Percentiles rank a stretch among this genome's conserved stretches.
phyloP scores from a whole-genome alignment of 179 eudicot species.

The Corrigiola litoralis region DNA sequence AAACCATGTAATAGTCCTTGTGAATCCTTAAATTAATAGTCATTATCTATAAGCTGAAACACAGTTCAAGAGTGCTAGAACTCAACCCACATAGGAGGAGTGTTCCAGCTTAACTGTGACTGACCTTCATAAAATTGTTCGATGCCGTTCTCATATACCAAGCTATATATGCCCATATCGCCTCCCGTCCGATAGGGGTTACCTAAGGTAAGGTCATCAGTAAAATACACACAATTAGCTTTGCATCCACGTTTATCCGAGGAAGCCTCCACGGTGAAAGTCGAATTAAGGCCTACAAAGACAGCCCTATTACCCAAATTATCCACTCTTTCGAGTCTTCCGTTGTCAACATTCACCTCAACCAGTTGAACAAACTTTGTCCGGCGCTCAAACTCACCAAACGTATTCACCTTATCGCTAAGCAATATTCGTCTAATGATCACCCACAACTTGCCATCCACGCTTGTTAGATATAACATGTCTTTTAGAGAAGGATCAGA shows the following conservation, averaged over 20 bases:
- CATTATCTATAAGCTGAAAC: too few relatives aligned
- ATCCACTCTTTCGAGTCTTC: neutral
- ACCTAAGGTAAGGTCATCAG: neutral
- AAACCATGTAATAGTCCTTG: too few relatives aligned
- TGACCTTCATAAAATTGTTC: neutral
- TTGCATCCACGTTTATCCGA: neutral
- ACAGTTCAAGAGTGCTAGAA: neutral
- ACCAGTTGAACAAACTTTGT: neutral
- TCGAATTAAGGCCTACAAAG: neutral
- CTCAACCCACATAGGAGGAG: constrained; percentile 8
- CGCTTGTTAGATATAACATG: neutral
- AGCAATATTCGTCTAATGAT: neutral
- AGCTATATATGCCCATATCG: neutral
- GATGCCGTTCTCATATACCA: neutral
- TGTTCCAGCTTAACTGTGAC: neutral
- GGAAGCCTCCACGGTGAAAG: neutral
- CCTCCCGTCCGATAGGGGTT: neutral
- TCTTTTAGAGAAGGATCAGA: neutral
- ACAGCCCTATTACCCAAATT: neutral
- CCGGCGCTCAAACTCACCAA: neutral
- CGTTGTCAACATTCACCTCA: neutral
- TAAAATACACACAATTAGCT: neutral
- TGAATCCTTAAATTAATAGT: too few relatives aligned
- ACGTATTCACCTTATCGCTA: too few relatives aligned
- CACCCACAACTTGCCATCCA: neutral